Percentiles rank a stretch among this genome's conserved stretches.
These are phyloP conservation scores for Diplodia sapinea DNA, from an alignment of 2,329 filamentous ascomycete species.

Conservation along the genomic window DNA sequence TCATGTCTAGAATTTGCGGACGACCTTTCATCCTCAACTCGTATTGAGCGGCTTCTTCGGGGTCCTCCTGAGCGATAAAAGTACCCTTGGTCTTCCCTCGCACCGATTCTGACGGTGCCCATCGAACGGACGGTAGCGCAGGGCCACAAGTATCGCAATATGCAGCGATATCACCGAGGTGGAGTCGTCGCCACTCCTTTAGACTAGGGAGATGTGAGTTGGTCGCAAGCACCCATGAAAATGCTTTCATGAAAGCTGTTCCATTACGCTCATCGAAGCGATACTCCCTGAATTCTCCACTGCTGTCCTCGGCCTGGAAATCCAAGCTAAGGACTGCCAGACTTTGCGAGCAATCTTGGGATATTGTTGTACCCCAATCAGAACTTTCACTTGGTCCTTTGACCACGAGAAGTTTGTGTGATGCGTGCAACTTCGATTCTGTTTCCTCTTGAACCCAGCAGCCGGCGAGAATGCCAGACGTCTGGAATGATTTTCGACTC, in stretches of 20 bases:
- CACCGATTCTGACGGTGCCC: constrained; percentile 36
- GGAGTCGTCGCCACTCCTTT: constrained; percentile 35
- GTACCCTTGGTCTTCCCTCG: not conserved
- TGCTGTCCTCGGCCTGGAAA: constrained; percentile 18
- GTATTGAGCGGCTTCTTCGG: constrained; percentile 55
- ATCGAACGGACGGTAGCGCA: constrained; percentile 37
- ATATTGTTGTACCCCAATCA: not conserved
- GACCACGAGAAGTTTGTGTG: not conserved
- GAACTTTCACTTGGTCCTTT: not conserved
- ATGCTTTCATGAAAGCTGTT: constrained; percentile 32
- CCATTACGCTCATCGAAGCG: not conserved
- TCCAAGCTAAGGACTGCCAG: constrained; percentile 38
- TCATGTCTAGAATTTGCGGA: constrained; percentile 42
- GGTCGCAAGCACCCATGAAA: constrained; percentile 38
- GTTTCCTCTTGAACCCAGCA: not conserved
- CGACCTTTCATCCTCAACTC: constrained; percentile 59
- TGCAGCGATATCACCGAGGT: not conserved
- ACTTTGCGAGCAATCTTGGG: constrained; percentile 35
- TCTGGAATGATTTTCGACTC: constrained; percentile 30
- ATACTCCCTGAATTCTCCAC: not conserved
- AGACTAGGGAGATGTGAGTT: constrained; percentile 35
- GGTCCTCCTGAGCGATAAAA: constrained; percentile 42
- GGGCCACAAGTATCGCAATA: constrained; percentile 40
- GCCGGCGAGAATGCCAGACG: not conserved
- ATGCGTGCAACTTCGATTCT: not conserved